These are phyloP conservation scores for Avena eriantha DNA, from an alignment of 176 grass and related monocot species.

Conservation along the genomic window DNA sequence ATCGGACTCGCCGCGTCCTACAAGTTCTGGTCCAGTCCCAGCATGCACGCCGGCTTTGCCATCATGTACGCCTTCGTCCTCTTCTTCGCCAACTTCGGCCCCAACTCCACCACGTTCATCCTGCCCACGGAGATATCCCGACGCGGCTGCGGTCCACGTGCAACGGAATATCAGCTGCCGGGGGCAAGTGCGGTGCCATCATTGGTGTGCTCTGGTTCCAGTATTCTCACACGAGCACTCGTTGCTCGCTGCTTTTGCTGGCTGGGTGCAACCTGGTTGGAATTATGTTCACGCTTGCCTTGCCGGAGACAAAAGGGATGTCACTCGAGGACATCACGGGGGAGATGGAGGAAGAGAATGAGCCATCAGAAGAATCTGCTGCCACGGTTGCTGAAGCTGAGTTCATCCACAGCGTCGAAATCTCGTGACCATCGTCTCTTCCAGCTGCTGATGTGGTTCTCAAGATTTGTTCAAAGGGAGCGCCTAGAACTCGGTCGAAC, in stretches of 20 bases:
- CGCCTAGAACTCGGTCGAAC: too few relatives aligned
- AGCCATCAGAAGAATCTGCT: not conserved
- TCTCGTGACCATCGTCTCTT: not conserved
- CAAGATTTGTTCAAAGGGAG: not conserved
- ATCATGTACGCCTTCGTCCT: not conserved
- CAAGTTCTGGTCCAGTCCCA: not conserved
- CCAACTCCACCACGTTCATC: constrained; percentile 8
- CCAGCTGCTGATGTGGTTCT: not conserved
- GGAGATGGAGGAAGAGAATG: constrained; percentile 12
- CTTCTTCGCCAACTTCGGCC: constrained; percentile 5
- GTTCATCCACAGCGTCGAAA: constrained; percentile 5
- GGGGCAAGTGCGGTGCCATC: constrained; percentile 50
- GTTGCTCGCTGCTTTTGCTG: constrained; percentile 16
- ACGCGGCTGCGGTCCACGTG: constrained; percentile 54
- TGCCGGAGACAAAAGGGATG: constrained; percentile 55
- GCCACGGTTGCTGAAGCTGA: not conserved
- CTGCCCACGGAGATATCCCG: constrained; percentile 44
- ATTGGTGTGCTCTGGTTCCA: constrained; percentile 39
- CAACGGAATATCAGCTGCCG: constrained; percentile 50
- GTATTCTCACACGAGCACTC: not conserved
- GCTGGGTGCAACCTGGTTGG: constrained; percentile 50
- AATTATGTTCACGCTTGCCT: constrained; percentile 36
- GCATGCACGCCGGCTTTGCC: not conserved
- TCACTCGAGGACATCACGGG: constrained; percentile 42
- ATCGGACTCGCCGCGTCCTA: not conserved